These are phyloP conservation scores for Lepidium africanum DNA, from an alignment of 345 rosid species.

Conservation along the genomic window DNA sequence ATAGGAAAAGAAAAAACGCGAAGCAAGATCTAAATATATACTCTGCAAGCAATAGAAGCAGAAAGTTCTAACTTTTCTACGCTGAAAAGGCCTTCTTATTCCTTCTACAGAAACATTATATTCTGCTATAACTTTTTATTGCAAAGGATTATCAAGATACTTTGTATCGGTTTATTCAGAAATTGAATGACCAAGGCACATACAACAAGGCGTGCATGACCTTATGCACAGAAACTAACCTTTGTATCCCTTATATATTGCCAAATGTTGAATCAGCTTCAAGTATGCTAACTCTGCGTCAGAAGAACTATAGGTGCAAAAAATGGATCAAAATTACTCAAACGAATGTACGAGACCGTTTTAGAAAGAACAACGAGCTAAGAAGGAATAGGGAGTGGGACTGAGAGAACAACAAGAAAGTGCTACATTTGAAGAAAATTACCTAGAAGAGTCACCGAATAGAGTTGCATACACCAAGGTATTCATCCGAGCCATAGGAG, in stretches of 20 bases:
- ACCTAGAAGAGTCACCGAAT: slow-evolving; percentile 79
- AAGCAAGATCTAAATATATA: slow-evolving; percentile 4
- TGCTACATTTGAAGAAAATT: slow-evolving; percentile 3
- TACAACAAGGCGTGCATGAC: slow-evolving; percentile 2
- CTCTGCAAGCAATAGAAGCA: neutral
- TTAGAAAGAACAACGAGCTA: slow-evolving; percentile 2
- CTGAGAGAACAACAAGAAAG: neutral
- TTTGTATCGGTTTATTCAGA: slow-evolving; percentile 1
- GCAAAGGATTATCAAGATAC: neutral
- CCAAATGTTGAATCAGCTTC: slow-evolving; percentile 91
- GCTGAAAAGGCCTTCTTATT: neutral
- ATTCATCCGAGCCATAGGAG: slow-evolving; percentile 80
- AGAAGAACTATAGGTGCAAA: slow-evolving; percentile 48
- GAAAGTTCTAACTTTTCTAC: neutral
- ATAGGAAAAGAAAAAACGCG: neutral
- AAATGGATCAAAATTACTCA: neutral
- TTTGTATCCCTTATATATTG: slow-evolving; percentile 76
- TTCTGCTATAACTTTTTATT: neutral
- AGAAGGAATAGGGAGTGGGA: neutral
- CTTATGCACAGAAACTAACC: slow-evolving; percentile 43
- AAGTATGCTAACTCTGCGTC: slow-evolving; percentile 82
- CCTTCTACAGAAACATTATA: neutral
- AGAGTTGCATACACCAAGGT: slow-evolving; percentile 76
- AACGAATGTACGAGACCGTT: neutral
- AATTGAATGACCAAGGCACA: neutral